Evolutionary conservation across 2,329 filamentous ascomycete species (phyloP), one percentile per base, ranked within the genome.

Genomic region (Ascosphaera aggregata): DNA sequence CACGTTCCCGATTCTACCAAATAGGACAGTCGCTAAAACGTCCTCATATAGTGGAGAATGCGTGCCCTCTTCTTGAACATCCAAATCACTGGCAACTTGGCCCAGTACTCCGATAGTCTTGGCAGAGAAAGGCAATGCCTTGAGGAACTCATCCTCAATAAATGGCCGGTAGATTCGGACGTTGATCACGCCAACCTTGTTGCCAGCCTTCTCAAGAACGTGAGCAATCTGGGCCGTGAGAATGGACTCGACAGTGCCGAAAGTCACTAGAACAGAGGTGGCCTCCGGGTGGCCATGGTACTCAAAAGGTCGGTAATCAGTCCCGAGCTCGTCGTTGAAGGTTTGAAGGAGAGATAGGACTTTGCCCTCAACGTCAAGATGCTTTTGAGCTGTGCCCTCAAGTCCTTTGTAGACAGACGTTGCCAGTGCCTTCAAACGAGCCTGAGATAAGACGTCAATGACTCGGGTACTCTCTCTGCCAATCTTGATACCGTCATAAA

Each of bases 131-230:
- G 89, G 84, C 19, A 98, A 69, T 9, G 71, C 70, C 47, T 77
- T 73, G 45, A 95, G 64, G 66, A 98, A 95, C 39, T 81, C 80
- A 54, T 94, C 84, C 61, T 98, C 89, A 22, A 89, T 73, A 52
- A 98, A 95, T 13, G 89, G 89, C 34, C 86, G 74, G 65, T 95
- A 98, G 40, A 98, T 69, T 45, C 89, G 79, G 36, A 95, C 86
- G 49, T 81, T 86, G 57, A 98, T 67, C 31, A 86, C 78, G 49
- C 89, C 89, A 43, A 94, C 71, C 60, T 76, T 81, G 52, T 70
- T 69, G 46, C 77, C 84, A 45, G 76, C 69, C 45, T 71, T 67
- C 20, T 79, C 70, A 36, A 95, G 65, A 32, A 75, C 73, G 34
- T 66, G 64, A 9, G 82, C 74, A 39, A 93, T 72, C 59, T 94